Conservation (phyloP, 345 rosid genomes). For the Atalantia buxifolia region DNA sequence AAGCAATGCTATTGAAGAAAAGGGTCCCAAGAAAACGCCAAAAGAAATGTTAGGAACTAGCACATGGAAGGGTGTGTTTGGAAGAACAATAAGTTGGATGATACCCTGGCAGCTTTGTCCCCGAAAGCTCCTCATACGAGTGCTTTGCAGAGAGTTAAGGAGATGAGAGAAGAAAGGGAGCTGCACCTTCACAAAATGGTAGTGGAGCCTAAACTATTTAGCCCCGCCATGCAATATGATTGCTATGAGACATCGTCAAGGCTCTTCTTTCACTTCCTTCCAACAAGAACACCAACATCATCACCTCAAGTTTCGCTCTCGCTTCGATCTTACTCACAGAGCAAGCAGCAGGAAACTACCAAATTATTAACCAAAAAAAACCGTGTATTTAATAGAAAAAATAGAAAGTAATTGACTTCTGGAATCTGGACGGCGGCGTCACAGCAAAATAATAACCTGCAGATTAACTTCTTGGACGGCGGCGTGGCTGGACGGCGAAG, state of each 20-base stretch:
- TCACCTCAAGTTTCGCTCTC: conserved; percentile 25
- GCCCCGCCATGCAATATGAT: conserved; percentile 17
- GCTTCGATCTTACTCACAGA: conserved; percentile 18
- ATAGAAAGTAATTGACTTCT: no score
- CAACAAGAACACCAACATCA: conserved; percentile 23
- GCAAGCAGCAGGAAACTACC: background rate
- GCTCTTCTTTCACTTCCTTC: conserved; percentile 48
- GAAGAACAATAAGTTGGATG: conserved; percentile 49
- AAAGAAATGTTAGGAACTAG: conserved; percentile 51
- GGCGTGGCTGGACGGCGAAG: no score
- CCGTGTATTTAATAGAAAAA: no score
- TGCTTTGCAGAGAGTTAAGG: conserved; percentile 56
- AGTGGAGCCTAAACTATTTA: conserved; percentile 27
- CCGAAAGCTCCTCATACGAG: conserved; percentile 13
- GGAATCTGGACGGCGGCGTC: no score
- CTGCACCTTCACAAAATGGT: conserved; percentile 33
- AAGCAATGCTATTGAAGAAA: conserved; percentile 44
- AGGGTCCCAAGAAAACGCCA: conserved; percentile 42
- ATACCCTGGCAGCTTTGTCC: conserved; percentile 18
- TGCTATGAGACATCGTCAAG: conserved; percentile 34
- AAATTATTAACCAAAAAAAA: no score
- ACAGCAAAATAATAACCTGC: no score
- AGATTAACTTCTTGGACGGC: no score
- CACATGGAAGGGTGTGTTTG: conserved; percentile 82
- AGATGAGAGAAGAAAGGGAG: conserved; percentile 63